Base-by-base conservation (phyloP, 306 rosid species). In the Glycyrrhiza uralensis region DNA sequence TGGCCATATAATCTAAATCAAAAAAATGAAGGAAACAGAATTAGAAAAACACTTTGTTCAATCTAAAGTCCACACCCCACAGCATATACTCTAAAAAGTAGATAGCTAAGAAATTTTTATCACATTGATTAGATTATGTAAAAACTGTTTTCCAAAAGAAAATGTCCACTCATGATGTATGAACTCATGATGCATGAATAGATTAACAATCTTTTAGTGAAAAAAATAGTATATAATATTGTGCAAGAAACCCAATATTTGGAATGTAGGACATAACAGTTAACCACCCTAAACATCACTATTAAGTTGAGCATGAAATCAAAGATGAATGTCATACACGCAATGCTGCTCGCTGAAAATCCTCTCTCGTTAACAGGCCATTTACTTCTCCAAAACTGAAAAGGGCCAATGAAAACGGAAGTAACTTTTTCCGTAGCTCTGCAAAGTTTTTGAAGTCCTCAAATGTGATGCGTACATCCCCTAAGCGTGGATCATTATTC, bases 391-490 rank as follows among this genome's bases (percentile, higher is more conserved):
- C 97, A 50, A 69, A 91, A 83, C 96, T 89, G 79, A 91, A 86
- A 63, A 94, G 79, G 52, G 99, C 99, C 77, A 89, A 71, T 63
- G 96, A 86, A 45, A 94, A 82, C 14, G 99, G 91, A 69, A 79
- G 77, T 74, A 94, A 33, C 33, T 86, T 80, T 59, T 72, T 87
- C 14, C 97, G 88, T 70, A 91, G 82, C 77, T 83, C 88, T 0
- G 94, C 97, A 50, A 91, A 91, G 71, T 17, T 79, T 79, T 85
- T 86, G 88, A 94, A 94, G 29, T 94, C 97, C 84, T 87, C 92
- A 58, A 85, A 85, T 60, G 96, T 82, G 66, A 94, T 80, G 50
- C 72, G 82, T 14, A 49, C n/a, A 36, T 91, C 89, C 54, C 54
- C 83, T n/a, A 87, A 78, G 57, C n/a, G 73, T 19, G 85, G 83